Base-by-base conservation (phyloP, 139 green algal species). In the Coelastrella sp. region DNA sequence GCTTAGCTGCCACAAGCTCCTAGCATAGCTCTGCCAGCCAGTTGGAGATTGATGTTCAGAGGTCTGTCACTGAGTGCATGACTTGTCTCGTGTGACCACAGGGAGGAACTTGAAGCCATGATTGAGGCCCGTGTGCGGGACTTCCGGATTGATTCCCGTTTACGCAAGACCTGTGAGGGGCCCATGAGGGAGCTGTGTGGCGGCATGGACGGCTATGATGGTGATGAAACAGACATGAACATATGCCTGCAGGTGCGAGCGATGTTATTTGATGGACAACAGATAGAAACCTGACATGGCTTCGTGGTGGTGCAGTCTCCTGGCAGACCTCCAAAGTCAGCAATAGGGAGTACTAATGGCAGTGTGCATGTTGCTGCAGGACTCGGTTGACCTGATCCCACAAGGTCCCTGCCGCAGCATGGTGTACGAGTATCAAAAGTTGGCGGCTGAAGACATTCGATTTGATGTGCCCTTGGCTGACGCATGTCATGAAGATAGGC, bases 391-490 rank as follows among this genome's bases (percentile, higher is more conserved):
- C 11, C 11, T 90, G 53, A 92, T 93, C 25, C 81, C 88, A 38
- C 85, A 84, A n/a, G 38, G 67, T 0, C 64, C 89, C 38, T 93
- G 90, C 87, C 90, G 87, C 81, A 41, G 62, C 7, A 89, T 91
- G 66, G 35, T 74, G 66, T 60, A 81, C 2, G 88, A 89, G 62
- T 91, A 91, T 57, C 82, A 89, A 45, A 66, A 89, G 87, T 88
- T 94, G 23, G 91, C 91, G 0, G 73, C 90, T 0, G 64, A 96
- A 78, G 94, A 98, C 90, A 93, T 98, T 30, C 94, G 95, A 37
- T 96, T 98, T 51, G 92, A 98, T 67, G 87, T 94, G 77, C 89
- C 91, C 2, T 91, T 98, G n/a, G 91, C 92, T 2, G 86, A 94
- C 32, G 89, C 89, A 0, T 97, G 95, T 90, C 91, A 86, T 71